Conservation (phyloP, 352 stramenopile genomes). For the Phytophthora gonapodyides region DNA sequence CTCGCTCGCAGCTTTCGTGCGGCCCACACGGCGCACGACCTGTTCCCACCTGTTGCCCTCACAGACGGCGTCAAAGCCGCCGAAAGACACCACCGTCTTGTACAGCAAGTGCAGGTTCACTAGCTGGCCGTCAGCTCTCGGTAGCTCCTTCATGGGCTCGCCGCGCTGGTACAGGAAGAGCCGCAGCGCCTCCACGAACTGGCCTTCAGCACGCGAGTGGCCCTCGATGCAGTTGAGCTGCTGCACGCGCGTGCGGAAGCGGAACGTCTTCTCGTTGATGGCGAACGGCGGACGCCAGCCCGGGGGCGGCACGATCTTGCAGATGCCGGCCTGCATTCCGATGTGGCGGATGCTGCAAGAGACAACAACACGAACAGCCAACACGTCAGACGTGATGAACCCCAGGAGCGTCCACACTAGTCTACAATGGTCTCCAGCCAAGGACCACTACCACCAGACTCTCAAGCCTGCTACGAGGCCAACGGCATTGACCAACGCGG, state of each 20-base stretch:
- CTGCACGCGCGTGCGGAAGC: slow-evolving; percentile 96
- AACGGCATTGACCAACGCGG: neutral
- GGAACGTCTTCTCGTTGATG: slow-evolving; percentile 85
- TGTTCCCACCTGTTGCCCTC: slow-evolving; percentile 45
- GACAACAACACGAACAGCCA: slow-evolving; percentile 6
- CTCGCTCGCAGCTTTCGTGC: slow-evolving; percentile 51
- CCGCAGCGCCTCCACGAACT: slow-evolving; percentile 80
- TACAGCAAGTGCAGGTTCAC: slow-evolving; percentile 75
- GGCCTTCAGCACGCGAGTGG: slow-evolving; percentile 74
- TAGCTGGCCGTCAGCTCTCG: slow-evolving; percentile 70
- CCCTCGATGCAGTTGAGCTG: slow-evolving; percentile 93
- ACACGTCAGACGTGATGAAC: neutral
- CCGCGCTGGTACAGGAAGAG: slow-evolving; percentile 85
- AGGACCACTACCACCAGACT: neutral
- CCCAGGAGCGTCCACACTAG: neutral
- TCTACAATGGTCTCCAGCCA: neutral
- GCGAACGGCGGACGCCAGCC: slow-evolving; percentile 93
- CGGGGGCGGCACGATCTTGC: slow-evolving; percentile 97
- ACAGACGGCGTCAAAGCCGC: slow-evolving; percentile 57
- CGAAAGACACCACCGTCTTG: slow-evolving; percentile 60
- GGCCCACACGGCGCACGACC: slow-evolving; percentile 66
- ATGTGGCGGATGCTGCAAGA: slow-evolving; percentile 83
- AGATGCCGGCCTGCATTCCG: slow-evolving; percentile 96
- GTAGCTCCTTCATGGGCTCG: slow-evolving; percentile 78
- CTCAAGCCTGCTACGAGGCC: neutral